A percentile compares a stretch with the other conserved stretches of the same genome.
Evolutionary conservation across 129 eudicot species (phyloP).

Genomic region (Flaveria brownii): DNA sequence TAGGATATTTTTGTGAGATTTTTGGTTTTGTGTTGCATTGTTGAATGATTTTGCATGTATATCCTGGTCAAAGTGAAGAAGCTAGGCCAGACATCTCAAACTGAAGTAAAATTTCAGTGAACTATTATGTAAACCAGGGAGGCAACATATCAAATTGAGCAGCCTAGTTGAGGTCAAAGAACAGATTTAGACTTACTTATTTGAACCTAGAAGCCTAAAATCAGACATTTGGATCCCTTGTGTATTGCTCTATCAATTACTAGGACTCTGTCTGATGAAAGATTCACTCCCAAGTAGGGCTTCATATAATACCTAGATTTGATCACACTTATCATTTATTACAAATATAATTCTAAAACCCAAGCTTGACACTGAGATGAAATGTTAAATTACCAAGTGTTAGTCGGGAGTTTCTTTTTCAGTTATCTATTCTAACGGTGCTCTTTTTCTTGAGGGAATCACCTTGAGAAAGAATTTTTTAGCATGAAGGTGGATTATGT

Average conservation of each 20-base stretch:
- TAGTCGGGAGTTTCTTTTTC: too few relatives aligned
- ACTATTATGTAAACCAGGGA: neutral
- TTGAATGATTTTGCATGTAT: neutral
- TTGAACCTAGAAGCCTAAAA: neutral
- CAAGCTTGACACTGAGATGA: too few relatives aligned
- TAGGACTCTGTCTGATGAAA: neutral
- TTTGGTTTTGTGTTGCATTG: neutral
- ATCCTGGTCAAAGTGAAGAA: too few relatives aligned
- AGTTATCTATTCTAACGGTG: too few relatives aligned
- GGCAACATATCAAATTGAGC: neutral
- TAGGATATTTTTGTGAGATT: neutral
- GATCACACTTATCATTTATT: too few relatives aligned
- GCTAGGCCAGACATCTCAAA: too few relatives aligned
- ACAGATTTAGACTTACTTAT: neutral
- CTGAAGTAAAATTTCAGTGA: neutral
- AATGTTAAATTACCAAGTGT: too few relatives aligned
- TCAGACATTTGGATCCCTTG: neutral
- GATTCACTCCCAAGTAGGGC: neutral
- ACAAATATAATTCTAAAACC: too few relatives aligned
- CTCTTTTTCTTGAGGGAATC: too few relatives aligned
- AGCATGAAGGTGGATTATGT: neutral
- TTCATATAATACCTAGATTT: neutral
- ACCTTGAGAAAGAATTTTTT: too few relatives aligned
- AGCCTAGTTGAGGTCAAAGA: slow-evolving; percentile 5
- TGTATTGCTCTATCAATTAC: neutral